Evolutionary conservation across 345 rosid species (phyloP), one percentile per base, ranked within the genome.

Genomic region (Carallia pectinifolia): DNA sequence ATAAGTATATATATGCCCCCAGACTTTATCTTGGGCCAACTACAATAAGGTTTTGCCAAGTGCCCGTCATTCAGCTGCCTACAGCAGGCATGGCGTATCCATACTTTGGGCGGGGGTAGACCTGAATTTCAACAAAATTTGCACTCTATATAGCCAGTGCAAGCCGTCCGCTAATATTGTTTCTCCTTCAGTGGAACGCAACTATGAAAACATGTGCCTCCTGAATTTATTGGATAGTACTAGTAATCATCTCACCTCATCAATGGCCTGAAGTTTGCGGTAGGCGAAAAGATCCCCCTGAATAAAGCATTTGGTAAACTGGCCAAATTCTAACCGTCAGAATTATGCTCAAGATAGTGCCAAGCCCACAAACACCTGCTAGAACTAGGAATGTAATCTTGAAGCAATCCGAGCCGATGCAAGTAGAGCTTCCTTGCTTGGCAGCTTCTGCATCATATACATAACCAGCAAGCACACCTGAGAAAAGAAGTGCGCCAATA

Each of bases 361-460:
- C 91, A 55, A 96, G 73, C 31, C 91, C 87, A 68, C 96, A 90
- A 39, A 88, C 40, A 9, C 96, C 89, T 0, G 99, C 97, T 52
- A 92, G 85, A 71, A 85, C 67, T 53, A 85, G 75, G 84, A 96
- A 96, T 3, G 99, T 96, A 64, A 86, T 74, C 72, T 86, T 74
- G 80, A 84, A 96, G 88, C 99, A 96, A n/a, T 77, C 88, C 0
- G 88, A 48, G n/a, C 98, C 99, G 19, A 88, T 17, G 71, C 99
- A 96, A 40, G 86, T 84, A 4, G 90, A 68, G n/a, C 76, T 81
- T 62, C 92, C 92, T 79, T 96, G 98, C 79, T 83, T 90, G 2
- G 86, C 78, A 53, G 99, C 96, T 83, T 96, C 98, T 18, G 71
- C 79, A 69, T 96, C 99, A 16, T 96, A 92, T 7, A 89, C 80